Conservation (phyloP, 2,329 filamentous ascomycete genomes). For the Paecilomyces fulvus region DNA sequence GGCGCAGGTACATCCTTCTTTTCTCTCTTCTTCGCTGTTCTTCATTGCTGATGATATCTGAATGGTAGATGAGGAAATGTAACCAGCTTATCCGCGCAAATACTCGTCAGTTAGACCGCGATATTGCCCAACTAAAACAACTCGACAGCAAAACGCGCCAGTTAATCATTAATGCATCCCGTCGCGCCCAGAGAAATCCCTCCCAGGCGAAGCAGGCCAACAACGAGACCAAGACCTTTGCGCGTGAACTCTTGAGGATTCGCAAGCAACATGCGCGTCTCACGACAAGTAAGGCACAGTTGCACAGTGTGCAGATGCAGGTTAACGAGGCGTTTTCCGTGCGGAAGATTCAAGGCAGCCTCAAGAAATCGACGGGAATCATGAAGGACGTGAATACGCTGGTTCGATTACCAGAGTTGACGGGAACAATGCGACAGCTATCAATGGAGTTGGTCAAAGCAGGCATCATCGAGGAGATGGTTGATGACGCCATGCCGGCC, state of each 20-base stretch:
- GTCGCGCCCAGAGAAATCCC: conserved; percentile 71
- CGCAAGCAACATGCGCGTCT: conserved; percentile 68
- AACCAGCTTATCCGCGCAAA: conserved; percentile 83
- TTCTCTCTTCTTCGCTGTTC: not conserved
- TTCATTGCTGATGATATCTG: not conserved
- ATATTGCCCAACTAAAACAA: conserved; percentile 69
- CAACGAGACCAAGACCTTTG: conserved; percentile 78
- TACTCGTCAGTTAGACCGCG: conserved; percentile 87
- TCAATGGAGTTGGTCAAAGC: conserved; percentile 84
- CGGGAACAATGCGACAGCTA: conserved; percentile 80
- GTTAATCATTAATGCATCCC: conserved; percentile 74
- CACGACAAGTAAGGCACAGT: conserved; percentile 80
- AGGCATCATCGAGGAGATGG: conserved; percentile 96
- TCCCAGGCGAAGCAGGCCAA: conserved; percentile 69
- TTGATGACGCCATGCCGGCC: conserved; percentile 72
- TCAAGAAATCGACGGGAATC: conserved; percentile 76
- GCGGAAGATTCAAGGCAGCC: conserved; percentile 89
- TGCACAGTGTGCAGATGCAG: conserved; percentile 92
- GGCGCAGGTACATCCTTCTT: conserved; percentile 62
- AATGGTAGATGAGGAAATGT: conserved; percentile 78
- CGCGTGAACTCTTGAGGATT: conserved; percentile 73
- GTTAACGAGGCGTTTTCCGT: conserved; percentile 94
- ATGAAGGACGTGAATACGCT: conserved; percentile 95
- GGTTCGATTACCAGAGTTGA: conserved; percentile 75
- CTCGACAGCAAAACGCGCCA: conserved; percentile 78